phyloP scores from a whole-genome alignment of 2,329 filamentous ascomycete genomes.

The Neofusicoccum sp. region DNA sequence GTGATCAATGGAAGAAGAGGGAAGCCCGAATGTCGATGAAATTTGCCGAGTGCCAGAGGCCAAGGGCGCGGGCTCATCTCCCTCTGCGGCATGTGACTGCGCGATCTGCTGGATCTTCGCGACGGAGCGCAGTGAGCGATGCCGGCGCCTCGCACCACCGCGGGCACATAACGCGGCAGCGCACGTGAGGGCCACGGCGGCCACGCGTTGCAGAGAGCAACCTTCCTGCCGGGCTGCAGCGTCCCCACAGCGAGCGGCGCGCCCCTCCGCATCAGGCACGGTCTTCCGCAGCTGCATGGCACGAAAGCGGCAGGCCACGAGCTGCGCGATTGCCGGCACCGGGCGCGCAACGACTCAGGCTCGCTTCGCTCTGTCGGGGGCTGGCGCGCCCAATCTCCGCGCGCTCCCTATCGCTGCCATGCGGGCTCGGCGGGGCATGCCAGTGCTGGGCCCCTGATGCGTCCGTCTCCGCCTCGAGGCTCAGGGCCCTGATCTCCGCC shows the following conservation, averaged over 20 bases:
- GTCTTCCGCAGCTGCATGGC: conserved; percentile 12
- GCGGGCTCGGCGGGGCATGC: neutral
- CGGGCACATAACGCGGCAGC: neutral
- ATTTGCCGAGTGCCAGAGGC: too few species aligned
- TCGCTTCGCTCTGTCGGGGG: conserved; percentile 4
- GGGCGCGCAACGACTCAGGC: neutral
- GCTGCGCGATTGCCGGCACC: neutral
- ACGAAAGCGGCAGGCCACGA: conserved; percentile 1
- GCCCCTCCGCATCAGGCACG: neutral
- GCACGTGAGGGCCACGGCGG: neutral
- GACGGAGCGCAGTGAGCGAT: neutral
- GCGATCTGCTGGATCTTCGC: neutral
- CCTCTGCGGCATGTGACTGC: neutral
- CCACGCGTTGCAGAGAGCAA: neutral
- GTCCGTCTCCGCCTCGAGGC: too few species aligned
- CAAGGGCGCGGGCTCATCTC: neutral
- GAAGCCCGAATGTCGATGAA: neutral
- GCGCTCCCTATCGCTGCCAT: neutral
- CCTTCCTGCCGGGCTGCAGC: conserved; percentile 10
- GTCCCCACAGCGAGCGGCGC: neutral
- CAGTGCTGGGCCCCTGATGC: neutral
- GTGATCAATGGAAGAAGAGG: neutral
- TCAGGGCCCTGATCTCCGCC: neutral
- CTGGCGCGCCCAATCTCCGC: neutral
- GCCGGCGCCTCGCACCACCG: neutral